phyloP scores from a whole-genome alignment of 495 filamentous ascomycete species.

The Penicillium manginii region DNA sequence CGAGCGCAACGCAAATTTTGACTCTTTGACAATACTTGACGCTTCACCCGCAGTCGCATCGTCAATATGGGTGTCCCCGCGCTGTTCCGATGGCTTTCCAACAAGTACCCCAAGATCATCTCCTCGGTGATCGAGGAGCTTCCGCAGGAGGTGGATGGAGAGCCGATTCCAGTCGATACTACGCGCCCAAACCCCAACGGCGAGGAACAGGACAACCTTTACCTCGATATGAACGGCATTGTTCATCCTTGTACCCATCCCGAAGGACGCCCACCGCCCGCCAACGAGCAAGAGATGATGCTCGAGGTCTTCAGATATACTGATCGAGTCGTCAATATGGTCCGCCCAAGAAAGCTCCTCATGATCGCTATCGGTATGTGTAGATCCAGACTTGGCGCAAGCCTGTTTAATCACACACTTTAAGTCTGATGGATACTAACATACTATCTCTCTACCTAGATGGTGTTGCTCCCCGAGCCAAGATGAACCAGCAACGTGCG shows the following conservation, averaged over 20 bases:
- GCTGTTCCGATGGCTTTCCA: slow-evolving; percentile 89
- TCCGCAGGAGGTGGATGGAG: slow-evolving; percentile 76
- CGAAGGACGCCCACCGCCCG: slow-evolving; percentile 87
- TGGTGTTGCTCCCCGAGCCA: slow-evolving; percentile 90
- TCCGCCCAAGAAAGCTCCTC: slow-evolving; percentile 88
- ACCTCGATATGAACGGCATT: slow-evolving; percentile 99
- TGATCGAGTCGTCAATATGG: slow-evolving; percentile 97
- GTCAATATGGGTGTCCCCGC: slow-evolving; percentile 90
- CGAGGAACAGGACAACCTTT: slow-evolving; percentile 97
- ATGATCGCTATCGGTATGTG: slow-evolving; percentile 96
- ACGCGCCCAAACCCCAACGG: slow-evolving; percentile 93
- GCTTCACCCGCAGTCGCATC: slow-evolving; percentile 21
- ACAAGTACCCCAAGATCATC: slow-evolving; percentile 96
- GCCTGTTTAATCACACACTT: background rate
- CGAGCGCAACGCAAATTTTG: slow-evolving; percentile 12
- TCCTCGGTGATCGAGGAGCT: slow-evolving; percentile 86
- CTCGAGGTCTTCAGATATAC: slow-evolving; percentile 96
- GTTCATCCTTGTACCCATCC: slow-evolving; percentile 99
- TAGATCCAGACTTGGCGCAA: slow-evolving; percentile 6
- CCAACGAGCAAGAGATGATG: slow-evolving; percentile 99
- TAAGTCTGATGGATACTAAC: slow-evolving; percentile 1
- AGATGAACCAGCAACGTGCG: slow-evolving; percentile 97
- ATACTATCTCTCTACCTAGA: slow-evolving; percentile 52
- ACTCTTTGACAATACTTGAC: slow-evolving; percentile 12
- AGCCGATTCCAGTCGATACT: slow-evolving; percentile 79